Percentiles rank a stretch among this genome's conserved stretches.
phyloP scores from a whole-genome alignment of 768 basidiomycete species.

The Lactarius akahatsu region DNA sequence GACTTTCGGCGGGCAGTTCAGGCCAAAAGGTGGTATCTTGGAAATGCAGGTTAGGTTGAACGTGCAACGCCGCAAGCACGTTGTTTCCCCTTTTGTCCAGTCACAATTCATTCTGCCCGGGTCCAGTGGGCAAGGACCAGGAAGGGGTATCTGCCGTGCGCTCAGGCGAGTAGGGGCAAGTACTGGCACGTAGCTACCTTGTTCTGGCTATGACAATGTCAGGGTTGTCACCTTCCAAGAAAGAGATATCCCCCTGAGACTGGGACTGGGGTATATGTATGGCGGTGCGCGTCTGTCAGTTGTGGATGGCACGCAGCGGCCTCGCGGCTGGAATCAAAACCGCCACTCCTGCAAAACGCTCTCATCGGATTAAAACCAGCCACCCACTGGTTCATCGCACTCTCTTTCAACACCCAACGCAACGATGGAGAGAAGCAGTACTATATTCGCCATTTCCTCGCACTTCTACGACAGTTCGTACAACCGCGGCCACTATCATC shows the following conservation, averaged over 20 bases:
- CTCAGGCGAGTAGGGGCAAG: constrained; percentile 10
- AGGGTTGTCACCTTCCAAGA: constrained; percentile 2
- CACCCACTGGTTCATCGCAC: background rate
- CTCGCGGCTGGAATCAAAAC: constrained; percentile 23
- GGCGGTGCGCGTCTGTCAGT: constrained; percentile 1
- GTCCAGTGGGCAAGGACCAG: background rate
- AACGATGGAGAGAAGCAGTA: constrained; percentile 27
- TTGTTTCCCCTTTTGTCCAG: constrained; percentile 11
- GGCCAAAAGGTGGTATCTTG: background rate
- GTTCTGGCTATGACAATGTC: background rate
- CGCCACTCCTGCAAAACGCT: background rate
- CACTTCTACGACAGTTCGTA: constrained; percentile 20
- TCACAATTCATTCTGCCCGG: constrained; percentile 9
- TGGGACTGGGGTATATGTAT: background rate
- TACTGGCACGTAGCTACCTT: constrained; percentile 10
- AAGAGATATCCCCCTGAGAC: background rate
- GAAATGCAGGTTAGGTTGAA: background rate
- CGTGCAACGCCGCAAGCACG: constrained; percentile 23
- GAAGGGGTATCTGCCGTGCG: background rate
- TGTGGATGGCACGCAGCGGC: constrained; percentile 19
- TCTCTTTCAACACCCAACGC: background rate
- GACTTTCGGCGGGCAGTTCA: background rate
- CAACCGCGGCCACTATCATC: constrained; percentile 17
- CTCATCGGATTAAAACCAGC: constrained; percentile 3
- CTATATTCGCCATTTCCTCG: constrained; percentile 26